Evolutionary conservation across 169 alveolate genomes (phyloP), one percentile per base, ranked within the genome.

Genomic region (Plasmodium chabaudi): DNA sequence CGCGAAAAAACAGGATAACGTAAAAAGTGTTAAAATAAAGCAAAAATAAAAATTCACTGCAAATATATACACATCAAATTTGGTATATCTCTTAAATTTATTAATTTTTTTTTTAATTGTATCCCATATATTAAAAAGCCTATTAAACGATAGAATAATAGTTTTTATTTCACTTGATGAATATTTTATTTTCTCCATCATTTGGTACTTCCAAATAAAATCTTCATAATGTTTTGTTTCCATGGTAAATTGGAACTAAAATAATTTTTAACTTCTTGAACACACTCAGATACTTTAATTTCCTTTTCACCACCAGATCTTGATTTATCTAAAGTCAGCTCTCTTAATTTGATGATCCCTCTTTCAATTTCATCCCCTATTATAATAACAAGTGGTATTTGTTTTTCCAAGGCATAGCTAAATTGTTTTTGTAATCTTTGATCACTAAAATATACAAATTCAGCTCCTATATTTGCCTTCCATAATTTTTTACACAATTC

Each of bases 361-460:
- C 68, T 46, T 87, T 87, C 86, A 51, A 75, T 87, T 72, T 88
- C 91, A 67, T 79, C 89, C n/a, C 93, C 91, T 19, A 88, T 88
- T 23, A 77, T 88, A 6, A 88, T 68, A 21, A 82, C 84, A 46
- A 88, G 82, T 4, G 93, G 93, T 46, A 88, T 86, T 89, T 88
- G 93, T 47, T 87, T 93, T 46, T 91, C 97, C 21, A 96, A 91
- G 21, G 97, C 97, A 47, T 94, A 95, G 23, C 94, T 96, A 68
- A 96, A 92, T 89, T 96, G 98, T 88, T 95, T 95, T 64, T 91
- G 88, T 47, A 94, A 47, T 46, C 87, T 93, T 25, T 93, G 94
- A 59, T 92, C 93, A 10, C 91, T 56, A 39, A 74, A 87, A 74
- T 94, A 91, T 23, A 59, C 89, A 70, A 90, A 94, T 53, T 91